Evolutionary conservation across 768 basidiomycete species (phyloP).

Genomic region (Rhodotorula graminis): DNA sequence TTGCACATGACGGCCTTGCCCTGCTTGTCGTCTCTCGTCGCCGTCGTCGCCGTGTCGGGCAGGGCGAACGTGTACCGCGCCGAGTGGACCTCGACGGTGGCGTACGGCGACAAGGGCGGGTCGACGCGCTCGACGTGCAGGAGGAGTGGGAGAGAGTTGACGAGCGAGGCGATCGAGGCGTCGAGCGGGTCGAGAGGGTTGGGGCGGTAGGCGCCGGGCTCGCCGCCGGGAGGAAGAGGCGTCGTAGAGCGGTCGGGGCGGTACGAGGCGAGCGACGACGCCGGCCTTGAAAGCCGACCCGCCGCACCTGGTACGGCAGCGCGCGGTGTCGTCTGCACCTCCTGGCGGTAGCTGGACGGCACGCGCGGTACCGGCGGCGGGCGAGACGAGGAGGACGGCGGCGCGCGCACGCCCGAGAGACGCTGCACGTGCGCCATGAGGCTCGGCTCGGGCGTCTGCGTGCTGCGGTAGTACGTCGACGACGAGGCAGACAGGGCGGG

Average conservation of each 20-base stretch:
- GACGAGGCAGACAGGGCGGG: constrained; percentile 48
- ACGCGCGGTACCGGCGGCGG: constrained; percentile 21
- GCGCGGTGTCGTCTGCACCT: neutral
- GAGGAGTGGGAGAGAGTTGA: constrained; percentile 68
- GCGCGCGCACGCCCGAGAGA: constrained; percentile 8
- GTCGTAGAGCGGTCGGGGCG: neutral
- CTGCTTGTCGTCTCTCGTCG: neutral
- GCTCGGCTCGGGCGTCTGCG: constrained; percentile 59
- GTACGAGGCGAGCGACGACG: neutral
- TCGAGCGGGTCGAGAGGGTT: constrained; percentile 77
- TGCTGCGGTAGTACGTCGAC: neutral
- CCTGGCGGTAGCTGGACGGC: constrained; percentile 3
- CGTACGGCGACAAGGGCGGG: constrained; percentile 58
- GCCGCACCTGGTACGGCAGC: neutral
- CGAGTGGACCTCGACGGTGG: constrained; percentile 65
- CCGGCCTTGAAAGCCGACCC: neutral
- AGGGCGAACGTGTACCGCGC: constrained; percentile 69
- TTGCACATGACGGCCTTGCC: constrained; percentile 72
- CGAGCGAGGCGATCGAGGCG: constrained; percentile 66
- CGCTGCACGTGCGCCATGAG: constrained; percentile 60
- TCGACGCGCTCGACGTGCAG: constrained; percentile 69
- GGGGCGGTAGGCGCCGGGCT: constrained; percentile 19
- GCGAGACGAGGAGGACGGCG: constrained; percentile 2
- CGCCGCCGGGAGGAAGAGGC: neutral
- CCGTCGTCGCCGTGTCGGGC: neutral